Base-by-base conservation (phyloP, 345 rosid species). In the Eucalyptus urophylla region DNA sequence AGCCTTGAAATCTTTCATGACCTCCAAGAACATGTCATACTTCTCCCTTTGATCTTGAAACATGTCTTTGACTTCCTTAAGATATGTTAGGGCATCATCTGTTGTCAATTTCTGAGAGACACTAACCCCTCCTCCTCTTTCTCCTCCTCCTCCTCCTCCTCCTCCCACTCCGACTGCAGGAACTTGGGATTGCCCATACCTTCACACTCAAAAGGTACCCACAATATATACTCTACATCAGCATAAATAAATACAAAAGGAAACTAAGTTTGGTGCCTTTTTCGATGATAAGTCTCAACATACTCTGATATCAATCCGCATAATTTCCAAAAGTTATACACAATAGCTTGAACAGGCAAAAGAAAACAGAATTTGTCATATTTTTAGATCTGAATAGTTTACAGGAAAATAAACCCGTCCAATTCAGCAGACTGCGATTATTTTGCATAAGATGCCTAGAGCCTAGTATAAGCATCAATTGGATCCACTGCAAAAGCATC, bases 1-100 rank as follows among this genome's bases (percentile, higher is more conserved):
- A 60, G 98, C 99, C 93, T 98, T 96, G 90, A 98, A 98, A 93
- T 98, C 99, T 90, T 96, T 98, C 99, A 98, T 96, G 94, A 97
- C 97, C 90, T 95, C 98, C 90, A 97, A 94, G 88, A 98, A 97
- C 94, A 76, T 93, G 87, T 97, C 98, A 89, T 97, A 96, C 92
- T 95, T 98, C 87, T 95, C 99, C 91, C 93, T 95, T 91, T 98
- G 96, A 89, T 97, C 97, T 90, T 95, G 98, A 93, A 98, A 97
- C 97, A 94, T 97, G 91, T 97, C 98, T 90, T 96, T 96, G 69
- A 98, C 99, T 93, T 95, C 93, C 92, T 96, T 98, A 60, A 98
- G 93, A 93, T 98, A 98, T 3, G 95, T 89, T 89, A 97, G 89
- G 86, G 99, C 99, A 88, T 97, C 99, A 54, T 93, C 94, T 15